Evolutionary conservation across 768 basidiomycete genomes (phyloP).

Genomic region (Psilocybe sp.): DNA sequence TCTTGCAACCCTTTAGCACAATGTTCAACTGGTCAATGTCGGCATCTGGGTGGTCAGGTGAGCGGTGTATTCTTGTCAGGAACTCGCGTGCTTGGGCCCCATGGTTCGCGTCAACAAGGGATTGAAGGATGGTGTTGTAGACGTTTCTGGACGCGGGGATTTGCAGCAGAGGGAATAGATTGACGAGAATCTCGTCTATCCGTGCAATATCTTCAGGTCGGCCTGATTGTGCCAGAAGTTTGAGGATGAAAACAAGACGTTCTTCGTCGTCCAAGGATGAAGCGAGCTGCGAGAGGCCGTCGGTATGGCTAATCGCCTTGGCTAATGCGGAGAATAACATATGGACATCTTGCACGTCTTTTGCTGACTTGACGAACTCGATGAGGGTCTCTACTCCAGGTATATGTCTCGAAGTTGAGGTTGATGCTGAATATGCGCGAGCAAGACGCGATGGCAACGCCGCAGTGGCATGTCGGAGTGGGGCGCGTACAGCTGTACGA

Average conservation of each 20-base stretch:
- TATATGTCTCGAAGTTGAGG: conserved; percentile 2
- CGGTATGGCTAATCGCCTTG: conserved; percentile 17
- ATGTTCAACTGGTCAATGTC: conserved; percentile 53
- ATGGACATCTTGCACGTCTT: conserved; percentile 20
- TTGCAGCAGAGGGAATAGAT: conserved; percentile 46
- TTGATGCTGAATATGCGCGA: conserved; percentile 5
- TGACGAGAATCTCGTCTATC: conserved; percentile 49
- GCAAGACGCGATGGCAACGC: conserved; percentile 6
- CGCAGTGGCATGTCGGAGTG: conserved; percentile 7
- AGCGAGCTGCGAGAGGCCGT: neutral
- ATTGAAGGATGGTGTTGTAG: conserved; percentile 47
- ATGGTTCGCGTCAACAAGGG: conserved; percentile 44
- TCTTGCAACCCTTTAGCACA: conserved; percentile 40
- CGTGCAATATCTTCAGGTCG: conserved; percentile 51
- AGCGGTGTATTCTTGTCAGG: conserved; percentile 51
- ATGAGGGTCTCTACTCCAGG: conserved; percentile 4
- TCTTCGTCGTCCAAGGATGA: conserved; percentile 17
- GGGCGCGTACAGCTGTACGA: conserved; percentile 18
- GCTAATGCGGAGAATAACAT: conserved; percentile 32
- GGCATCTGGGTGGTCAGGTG: conserved; percentile 43
- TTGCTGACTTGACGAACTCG: conserved; percentile 12
- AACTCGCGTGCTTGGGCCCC: conserved; percentile 43
- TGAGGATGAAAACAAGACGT: conserved; percentile 38
- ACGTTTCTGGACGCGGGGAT: conserved; percentile 41
- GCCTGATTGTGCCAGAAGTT: conserved; percentile 48